Conservation (phyloP, 2,329 filamentous ascomycete species). For the Albifimbria verrucaria region DNA sequence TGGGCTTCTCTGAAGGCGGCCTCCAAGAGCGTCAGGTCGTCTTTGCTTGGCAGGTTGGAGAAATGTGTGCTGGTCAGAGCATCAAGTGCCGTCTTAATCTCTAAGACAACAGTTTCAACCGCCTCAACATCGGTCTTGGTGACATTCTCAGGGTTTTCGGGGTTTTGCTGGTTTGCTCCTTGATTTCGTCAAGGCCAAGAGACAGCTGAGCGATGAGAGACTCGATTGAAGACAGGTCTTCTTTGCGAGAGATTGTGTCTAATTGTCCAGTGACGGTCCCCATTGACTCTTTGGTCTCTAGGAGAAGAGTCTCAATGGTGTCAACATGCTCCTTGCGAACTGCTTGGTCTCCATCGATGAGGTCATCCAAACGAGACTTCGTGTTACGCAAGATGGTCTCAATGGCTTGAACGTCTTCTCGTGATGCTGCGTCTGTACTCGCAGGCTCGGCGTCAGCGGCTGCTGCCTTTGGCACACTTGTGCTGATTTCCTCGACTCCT, state of each 20-base stretch:
- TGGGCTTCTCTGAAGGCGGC: conserved; percentile 69
- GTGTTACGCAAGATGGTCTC: conserved; percentile 88
- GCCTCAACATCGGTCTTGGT: conserved; percentile 81
- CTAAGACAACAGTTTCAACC: conserved; percentile 76
- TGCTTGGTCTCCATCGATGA: conserved; percentile 68
- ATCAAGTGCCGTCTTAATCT: conserved; percentile 77
- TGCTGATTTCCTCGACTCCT: conserved; percentile 42
- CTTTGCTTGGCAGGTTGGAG: conserved; percentile 68
- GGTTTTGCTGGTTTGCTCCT: conserved; percentile 50
- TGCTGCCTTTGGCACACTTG: conserved; percentile 21
- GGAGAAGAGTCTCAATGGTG: conserved; percentile 61
- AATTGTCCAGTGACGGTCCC: conserved; percentile 63
- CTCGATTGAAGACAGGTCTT: conserved; percentile 75
- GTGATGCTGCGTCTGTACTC: conserved; percentile 35
- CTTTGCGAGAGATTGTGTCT: conserved; percentile 69
- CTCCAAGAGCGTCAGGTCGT: conserved; percentile 64
- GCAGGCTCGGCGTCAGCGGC: conserved; percentile 9
- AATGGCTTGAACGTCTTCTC: conserved; percentile 86
- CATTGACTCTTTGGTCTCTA: conserved; percentile 73
- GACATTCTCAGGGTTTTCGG: conserved; percentile 60
- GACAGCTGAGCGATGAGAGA: conserved; percentile 76
- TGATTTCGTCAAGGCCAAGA: conserved; percentile 71
- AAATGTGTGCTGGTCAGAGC: conserved; percentile 70
- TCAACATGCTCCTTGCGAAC: conserved; percentile 66
- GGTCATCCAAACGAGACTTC: conserved; percentile 80